Conservation (phyloP, 306 rosid species). For the Quercus alba region DNA sequence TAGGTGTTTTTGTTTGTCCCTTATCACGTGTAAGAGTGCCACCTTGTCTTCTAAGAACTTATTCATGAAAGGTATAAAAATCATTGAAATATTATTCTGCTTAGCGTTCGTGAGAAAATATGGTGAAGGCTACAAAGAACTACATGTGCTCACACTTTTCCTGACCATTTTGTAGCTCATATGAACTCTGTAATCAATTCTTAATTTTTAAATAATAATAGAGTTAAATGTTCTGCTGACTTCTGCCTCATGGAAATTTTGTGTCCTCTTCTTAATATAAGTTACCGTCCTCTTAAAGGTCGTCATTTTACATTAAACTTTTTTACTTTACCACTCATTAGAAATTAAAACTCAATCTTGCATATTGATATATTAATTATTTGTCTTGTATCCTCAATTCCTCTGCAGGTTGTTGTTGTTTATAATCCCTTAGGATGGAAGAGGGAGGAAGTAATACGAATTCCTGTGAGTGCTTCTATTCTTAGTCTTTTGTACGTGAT, state of each 20-base stretch:
- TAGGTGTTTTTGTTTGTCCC: neutral
- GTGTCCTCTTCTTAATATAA: slow-evolving; percentile 89
- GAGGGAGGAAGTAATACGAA: slow-evolving; percentile 68
- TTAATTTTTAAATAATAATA: neutral
- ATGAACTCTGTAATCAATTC: neutral
- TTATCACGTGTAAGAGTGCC: neutral
- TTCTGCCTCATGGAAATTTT: neutral
- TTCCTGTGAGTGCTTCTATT: slow-evolving; percentile 61
- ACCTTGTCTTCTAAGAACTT: neutral
- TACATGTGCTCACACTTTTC: neutral
- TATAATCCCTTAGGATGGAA: slow-evolving; percentile 83
- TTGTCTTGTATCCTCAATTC: neutral
- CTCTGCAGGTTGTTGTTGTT: slow-evolving; percentile 52
- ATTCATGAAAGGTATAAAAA: neutral
- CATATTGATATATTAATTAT: neutral
- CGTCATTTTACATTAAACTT: slow-evolving; percentile 3
- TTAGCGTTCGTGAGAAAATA: neutral
- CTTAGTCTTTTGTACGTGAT: neutral
- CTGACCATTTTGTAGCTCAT: neutral
- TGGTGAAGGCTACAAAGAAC: neutral
- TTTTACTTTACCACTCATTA: neutral
- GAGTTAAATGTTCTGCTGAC: neutral
- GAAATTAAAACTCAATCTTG: neutral
- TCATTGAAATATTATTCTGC: neutral
- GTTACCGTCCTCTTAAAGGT: slow-evolving; percentile 65